Evolutionary conservation across 1,284 basidiomycete species (phyloP).

Genomic region (Hemileia vastatrix): DNA sequence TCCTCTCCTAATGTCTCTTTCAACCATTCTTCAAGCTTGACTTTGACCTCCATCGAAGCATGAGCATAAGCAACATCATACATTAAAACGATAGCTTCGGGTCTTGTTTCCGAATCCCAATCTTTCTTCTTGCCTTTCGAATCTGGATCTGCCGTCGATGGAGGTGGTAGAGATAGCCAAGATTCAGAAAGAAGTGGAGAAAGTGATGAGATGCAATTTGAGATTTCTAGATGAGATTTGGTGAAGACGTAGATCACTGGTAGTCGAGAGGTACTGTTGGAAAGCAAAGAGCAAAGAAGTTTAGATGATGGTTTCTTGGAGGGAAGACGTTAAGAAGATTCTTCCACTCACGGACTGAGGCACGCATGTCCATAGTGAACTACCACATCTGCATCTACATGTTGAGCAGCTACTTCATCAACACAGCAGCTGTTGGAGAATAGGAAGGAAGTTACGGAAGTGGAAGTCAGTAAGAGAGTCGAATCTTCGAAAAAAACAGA

Average conservation of each 20-base stretch:
- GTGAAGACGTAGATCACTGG: slow-evolving; percentile 80
- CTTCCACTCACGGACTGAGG: slow-evolving; percentile 72
- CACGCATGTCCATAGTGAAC: slow-evolving; percentile 97
- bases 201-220: slow-evolving; percentile 36
- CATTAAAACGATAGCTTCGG: slow-evolving; percentile 52
- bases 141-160: slow-evolving; percentile 1
- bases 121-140: too few relatives aligned
- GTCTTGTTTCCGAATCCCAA: slow-evolving; percentile 23
- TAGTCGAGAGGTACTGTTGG: slow-evolving; percentile 59
- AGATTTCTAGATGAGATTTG: slow-evolving; percentile 45
- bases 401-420: slow-evolving; percentile 89
- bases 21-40: not conserved
- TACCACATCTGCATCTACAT: slow-evolving; percentile 80
- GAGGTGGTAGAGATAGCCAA: slow-evolving; percentile 21
- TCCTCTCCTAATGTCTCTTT: not conserved
- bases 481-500: not conserved
- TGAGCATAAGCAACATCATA: slow-evolving; percentile 71
- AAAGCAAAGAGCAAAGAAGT: slow-evolving; percentile 1
- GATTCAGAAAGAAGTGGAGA: not conserved
- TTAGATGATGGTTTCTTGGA: not conserved
- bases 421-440: slow-evolving; percentile 99
- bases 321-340: slow-evolving; percentile 22
- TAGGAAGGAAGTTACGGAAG: too few relatives aligned
- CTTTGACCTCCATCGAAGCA: slow-evolving; percentile 2
- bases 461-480: not conserved